phyloP scores from a whole-genome alignment of 768 basidiomycete genomes.

The Sporobolomyces pararoseus region DNA sequence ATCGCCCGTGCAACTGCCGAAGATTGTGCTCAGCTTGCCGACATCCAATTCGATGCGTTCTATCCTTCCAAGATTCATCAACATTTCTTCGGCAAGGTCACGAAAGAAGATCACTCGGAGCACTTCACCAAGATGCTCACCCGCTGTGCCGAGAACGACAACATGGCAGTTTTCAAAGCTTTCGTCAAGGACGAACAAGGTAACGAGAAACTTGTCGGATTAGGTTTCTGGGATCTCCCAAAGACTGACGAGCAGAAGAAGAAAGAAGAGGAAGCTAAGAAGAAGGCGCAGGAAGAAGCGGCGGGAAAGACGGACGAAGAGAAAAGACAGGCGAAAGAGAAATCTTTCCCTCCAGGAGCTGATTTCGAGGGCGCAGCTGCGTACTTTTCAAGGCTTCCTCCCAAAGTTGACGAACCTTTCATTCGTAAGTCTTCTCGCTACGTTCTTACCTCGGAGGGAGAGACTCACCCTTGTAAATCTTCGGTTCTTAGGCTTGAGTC shows the following conservation, averaged over 20 bases:
- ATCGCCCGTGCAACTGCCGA: background rate
- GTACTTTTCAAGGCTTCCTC: conserved; percentile 9
- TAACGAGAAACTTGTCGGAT: background rate
- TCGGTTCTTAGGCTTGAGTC: background rate
- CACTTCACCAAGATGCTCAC: background rate
- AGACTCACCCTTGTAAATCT: too few relatives aligned
- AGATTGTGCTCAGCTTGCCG: background rate
- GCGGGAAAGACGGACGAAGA: background rate
- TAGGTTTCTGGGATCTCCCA: conserved; percentile 7
- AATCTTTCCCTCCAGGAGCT: background rate
- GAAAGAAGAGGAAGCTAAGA: background rate
- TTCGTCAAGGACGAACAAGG: background rate
- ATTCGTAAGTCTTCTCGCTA: background rate
- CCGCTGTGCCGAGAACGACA: background rate
- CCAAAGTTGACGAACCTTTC: conserved; percentile 2
- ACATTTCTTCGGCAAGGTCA: background rate
- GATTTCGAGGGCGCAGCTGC: background rate
- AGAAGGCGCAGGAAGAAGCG: background rate
- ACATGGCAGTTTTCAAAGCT: background rate
- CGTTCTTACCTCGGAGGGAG: background rate
- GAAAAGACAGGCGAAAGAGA: background rate
- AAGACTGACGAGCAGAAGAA: background rate
- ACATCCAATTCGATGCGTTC: conserved; percentile 10
- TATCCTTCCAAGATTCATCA: background rate
- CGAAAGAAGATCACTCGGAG: background rate